Conservation (phyloP, 2,329 filamentous ascomycete genomes). For the Colletotrichum somersetense region DNA sequence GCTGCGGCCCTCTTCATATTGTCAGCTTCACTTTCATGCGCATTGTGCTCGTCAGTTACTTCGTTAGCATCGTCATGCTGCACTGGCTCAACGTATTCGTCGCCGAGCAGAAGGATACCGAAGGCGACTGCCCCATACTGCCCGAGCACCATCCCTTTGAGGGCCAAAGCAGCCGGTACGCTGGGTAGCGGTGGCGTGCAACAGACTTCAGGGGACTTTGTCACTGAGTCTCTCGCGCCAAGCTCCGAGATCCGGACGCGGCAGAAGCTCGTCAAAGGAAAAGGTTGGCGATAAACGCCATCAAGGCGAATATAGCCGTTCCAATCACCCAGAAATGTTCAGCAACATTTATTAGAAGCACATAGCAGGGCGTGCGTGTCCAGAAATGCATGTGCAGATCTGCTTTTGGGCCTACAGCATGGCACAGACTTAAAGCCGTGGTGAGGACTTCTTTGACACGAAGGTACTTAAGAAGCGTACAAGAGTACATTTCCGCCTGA, state of each 20-base stretch:
- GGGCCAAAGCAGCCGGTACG: constrained; percentile 25
- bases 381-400: neutral
- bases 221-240: neutral
- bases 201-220: neutral
- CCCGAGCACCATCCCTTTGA: constrained; percentile 32
- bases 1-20: constrained; percentile 43
- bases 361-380: too few species aligned
- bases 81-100: constrained; percentile 43
- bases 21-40: constrained; percentile 42
- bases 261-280: neutral
- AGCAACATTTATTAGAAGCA: too few species aligned
- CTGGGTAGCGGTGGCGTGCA: constrained; percentile 25
- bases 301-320: neutral
- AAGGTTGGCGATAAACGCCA: constrained; percentile 12
- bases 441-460: neutral
- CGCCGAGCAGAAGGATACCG: neutral
- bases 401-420: neutral
- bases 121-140: constrained; percentile 19
- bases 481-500: too few species aligned
- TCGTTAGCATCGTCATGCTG: constrained; percentile 41
- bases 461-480: neutral
- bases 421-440: neutral
- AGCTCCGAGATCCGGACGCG: neutral
- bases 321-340: too few species aligned
- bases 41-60: constrained; percentile 22